Percentiles rank a stretch among this genome's conserved stretches.
These are phyloP conservation scores for Trypanosoma melophagium DNA, from an alignment of 208 protist genomes.

Conservation along the genomic window DNA sequence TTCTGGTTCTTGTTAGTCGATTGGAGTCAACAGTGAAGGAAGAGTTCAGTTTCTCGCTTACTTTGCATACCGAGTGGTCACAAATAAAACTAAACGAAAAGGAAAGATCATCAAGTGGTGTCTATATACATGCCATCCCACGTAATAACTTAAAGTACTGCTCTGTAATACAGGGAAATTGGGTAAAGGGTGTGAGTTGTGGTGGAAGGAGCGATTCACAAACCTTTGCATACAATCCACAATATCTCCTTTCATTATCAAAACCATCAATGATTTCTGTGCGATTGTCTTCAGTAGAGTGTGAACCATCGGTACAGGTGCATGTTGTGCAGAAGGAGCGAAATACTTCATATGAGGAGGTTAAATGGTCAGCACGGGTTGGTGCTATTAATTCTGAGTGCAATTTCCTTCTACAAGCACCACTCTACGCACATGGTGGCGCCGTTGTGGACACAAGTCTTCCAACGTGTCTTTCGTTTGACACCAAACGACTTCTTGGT, in stretches of 20 bases:
- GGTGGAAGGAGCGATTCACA: slow-evolving; percentile 55
- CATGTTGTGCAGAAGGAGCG: slow-evolving; percentile 25
- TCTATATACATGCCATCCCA: slow-evolving; percentile 84
- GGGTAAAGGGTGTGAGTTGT: slow-evolving; percentile 73
- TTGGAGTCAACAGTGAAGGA: slow-evolving; percentile 38
- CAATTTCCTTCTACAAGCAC: slow-evolving; percentile 51
- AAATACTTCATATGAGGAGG: slow-evolving; percentile 6
- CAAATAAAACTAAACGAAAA: slow-evolving; percentile 42
- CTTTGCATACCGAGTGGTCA: slow-evolving; percentile 77
- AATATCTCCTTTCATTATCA: slow-evolving; percentile 50
- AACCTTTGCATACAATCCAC: slow-evolving; percentile 76
- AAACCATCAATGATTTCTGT: slow-evolving; percentile 58
- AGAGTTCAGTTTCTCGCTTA: slow-evolving; percentile 78
- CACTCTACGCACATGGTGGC: slow-evolving; percentile 60
- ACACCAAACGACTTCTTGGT: slow-evolving; percentile 49
- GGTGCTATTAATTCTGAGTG: slow-evolving; percentile 41
- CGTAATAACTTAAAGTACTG: slow-evolving; percentile 45
- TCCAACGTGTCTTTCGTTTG: slow-evolving; percentile 51
- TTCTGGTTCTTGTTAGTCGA: slow-evolving; percentile 68
- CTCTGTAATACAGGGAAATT: slow-evolving; percentile 41
- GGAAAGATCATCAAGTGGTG: slow-evolving; percentile 34
- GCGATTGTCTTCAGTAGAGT: slow-evolving; percentile 25
- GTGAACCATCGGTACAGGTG: slow-evolving; percentile 20
- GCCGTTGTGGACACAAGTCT: slow-evolving; percentile 68
- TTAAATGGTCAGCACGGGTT: slow-evolving; percentile 39